phyloP scores from a whole-genome alignment of 805 yeast genomes.

The Metschnikowia shivogae region DNA sequence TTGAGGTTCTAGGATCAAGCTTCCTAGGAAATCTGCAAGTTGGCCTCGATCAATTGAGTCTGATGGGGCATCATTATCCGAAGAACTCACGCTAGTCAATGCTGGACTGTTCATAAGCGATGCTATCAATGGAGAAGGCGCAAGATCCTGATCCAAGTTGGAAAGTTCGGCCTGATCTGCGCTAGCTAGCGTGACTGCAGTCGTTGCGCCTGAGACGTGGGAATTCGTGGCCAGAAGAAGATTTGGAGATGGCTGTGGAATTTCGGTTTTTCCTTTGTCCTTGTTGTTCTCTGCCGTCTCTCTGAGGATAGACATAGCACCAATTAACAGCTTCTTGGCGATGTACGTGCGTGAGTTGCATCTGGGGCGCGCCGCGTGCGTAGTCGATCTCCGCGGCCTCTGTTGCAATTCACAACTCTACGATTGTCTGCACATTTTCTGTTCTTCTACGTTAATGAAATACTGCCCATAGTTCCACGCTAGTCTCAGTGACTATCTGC shows the following conservation, averaged over 20 bases:
- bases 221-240: slow-evolving; percentile 4
- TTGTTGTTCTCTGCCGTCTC: too few relatives aligned
- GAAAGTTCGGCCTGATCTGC: slow-evolving; percentile 12
- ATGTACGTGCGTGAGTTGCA: too few relatives aligned
- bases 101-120: slow-evolving; percentile 7
- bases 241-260: slow-evolving; percentile 1
- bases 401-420: not conserved
- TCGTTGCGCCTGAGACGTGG: slow-evolving; percentile 12
- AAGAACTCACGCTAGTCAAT: slow-evolving; percentile 5
- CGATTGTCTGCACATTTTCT: not conserved
- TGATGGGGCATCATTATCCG: slow-evolving; percentile 7
- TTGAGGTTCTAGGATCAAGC: slow-evolving; percentile 6
- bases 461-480: not conserved
- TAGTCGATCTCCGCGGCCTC: not conserved
- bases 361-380: slow-evolving; percentile 2
- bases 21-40: slow-evolving; percentile 7
- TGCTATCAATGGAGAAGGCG: slow-evolving; percentile 1
- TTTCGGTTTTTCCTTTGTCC: too few relatives aligned
- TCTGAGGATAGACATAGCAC: too few relatives aligned
- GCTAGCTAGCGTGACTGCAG: slow-evolving; percentile 15
- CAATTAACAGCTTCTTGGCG: too few relatives aligned
- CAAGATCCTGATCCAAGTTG: slow-evolving; percentile 4
- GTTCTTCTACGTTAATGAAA: not conserved
- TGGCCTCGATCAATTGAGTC: slow-evolving; percentile 6
- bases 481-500: slow-evolving; percentile 2